Evolutionary conservation across 2,329 filamentous ascomycete genomes (phyloP), one percentile per base, ranked within the genome.

Genomic region (Lasiodiplodia sp.): DNA sequence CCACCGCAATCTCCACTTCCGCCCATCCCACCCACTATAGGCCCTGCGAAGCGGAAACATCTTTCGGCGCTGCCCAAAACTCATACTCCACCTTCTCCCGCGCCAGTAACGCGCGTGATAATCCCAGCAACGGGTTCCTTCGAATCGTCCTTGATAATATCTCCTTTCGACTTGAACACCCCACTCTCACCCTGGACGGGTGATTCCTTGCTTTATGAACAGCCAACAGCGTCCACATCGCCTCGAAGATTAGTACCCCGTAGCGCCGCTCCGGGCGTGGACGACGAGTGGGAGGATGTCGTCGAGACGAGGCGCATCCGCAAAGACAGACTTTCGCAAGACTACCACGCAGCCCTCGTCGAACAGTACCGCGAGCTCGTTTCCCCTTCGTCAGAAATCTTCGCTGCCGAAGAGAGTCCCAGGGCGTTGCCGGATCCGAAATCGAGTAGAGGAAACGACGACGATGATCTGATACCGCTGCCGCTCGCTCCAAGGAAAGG

Each of bases 341-440:
- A 68, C 34, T 68, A 68, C 37, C 66, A 68, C 34, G 34, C 18
- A 12, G 49, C 49, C 11, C 57, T 68, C 28, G 66, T 62, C 16
- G 66, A 62, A 14, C 66, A 68, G 56, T 68, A 68, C 37, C 66
- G 66, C 49, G 57, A 68, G 12, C 56, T 68, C 12, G 66, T 62
- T 2, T 34, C 47, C 21, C 66, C 56, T 7, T 31, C 66, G 1
- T 18, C 44, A 3, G 66, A 68, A 10, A 53, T 68, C 2, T 68
- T 68, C 23, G 49, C n/a, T 16, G 66, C 55, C 28, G 49, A 28
- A 18, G n/a, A 28, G 7, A 31, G 5, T 2, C 18, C 44, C 23
- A 53, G 47, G 21, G 21, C 14, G 3, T n/a, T n/a, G 3, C 16
- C 28, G 4, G 12, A 53, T 14, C 18, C 44, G 44, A 47, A 47